Conservation (phyloP, 495 filamentous ascomycete genomes). For the Neurospora sp. region DNA sequence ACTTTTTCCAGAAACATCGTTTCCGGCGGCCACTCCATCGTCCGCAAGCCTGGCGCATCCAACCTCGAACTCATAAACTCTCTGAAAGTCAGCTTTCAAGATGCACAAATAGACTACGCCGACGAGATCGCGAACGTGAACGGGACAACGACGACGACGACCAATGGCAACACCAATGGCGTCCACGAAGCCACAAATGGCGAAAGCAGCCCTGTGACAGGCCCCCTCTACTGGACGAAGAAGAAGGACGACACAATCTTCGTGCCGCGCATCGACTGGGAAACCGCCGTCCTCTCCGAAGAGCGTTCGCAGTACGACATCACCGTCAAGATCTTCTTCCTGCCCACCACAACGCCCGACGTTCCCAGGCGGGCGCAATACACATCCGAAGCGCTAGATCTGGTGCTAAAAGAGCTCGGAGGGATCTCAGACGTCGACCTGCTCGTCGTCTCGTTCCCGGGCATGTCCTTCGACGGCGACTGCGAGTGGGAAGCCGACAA, state of each 20-base stretch:
- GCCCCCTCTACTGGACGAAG: conserved; percentile 50
- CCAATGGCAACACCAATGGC: conserved; percentile 40
- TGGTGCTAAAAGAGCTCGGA: conserved; percentile 70
- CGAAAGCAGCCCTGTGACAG: conserved; percentile 22
- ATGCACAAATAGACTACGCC: conserved; percentile 53
- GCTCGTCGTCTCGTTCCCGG: conserved; percentile 86
- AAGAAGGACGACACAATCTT: conserved; percentile 48
- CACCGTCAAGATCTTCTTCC: conserved; percentile 87
- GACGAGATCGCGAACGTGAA: conserved; percentile 25
- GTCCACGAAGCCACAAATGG: conserved; percentile 29
- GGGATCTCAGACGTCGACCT: conserved; percentile 65
- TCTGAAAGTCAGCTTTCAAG: conserved; percentile 69
- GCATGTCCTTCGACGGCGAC: conserved; percentile 86
- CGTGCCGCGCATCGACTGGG: conserved; percentile 68
- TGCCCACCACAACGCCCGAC: conserved; percentile 50
- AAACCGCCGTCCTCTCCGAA: conserved; percentile 59
- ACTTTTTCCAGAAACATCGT: conserved; percentile 64
- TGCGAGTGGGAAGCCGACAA: conserved; percentile 70
- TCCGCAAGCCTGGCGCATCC: conserved; percentile 63
- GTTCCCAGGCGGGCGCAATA: conserved; percentile 56
- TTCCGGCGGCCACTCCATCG: conserved; percentile 64
- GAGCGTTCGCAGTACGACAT: conserved; percentile 80
- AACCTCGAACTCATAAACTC: conserved; percentile 82
- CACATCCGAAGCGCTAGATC: conserved; percentile 62
- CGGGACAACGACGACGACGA: conserved; percentile 26